A percentile compares a stretch with the other conserved stretches of the same genome.
Evolutionary conservation across 768 basidiomycete species (phyloP).

Genomic region (Trametes meyenii): DNA sequence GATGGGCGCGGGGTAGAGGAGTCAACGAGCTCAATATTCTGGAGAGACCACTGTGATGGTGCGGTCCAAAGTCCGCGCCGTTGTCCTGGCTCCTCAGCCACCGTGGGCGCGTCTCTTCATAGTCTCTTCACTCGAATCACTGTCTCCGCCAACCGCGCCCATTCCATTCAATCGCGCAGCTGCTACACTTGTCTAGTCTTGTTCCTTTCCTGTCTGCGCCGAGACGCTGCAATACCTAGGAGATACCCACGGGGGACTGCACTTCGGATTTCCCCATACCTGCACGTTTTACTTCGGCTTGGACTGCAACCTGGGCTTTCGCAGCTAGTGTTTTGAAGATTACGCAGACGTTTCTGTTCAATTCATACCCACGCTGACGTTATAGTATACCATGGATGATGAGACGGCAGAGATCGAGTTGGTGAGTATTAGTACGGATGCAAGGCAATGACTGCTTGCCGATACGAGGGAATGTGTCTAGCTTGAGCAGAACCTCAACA

Average conservation of each 20-base stretch:
- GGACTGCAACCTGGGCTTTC: too few relatives aligned
- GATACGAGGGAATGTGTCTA: background rate
- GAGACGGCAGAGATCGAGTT: conserved; percentile 79
- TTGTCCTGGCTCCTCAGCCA: background rate
- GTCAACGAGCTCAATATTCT: background rate
- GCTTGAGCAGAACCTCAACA: conserved; percentile 88
- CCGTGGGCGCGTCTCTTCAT: background rate
- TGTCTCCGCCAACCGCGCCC: too few relatives aligned
- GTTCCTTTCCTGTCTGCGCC: too few relatives aligned
- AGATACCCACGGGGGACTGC: too few relatives aligned
- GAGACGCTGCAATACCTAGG: too few relatives aligned
- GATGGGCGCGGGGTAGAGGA: background rate
- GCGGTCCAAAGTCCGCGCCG: background rate
- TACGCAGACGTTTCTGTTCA: too few relatives aligned
- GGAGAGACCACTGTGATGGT: background rate
- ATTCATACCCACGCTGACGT: background rate
- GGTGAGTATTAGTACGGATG: conserved; percentile 36
- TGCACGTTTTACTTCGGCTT: too few relatives aligned
- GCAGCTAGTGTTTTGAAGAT: too few relatives aligned
- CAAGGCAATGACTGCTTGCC: background rate
- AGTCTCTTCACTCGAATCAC: too few relatives aligned
- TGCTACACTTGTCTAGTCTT: too few relatives aligned
- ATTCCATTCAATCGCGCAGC: too few relatives aligned
- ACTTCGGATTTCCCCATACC: too few relatives aligned
- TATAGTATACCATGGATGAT: conserved; percentile 45